These are phyloP conservation scores for Tuber magnatum DNA, from an alignment of 495 filamentous ascomycete genomes.

Conservation along the genomic window DNA sequence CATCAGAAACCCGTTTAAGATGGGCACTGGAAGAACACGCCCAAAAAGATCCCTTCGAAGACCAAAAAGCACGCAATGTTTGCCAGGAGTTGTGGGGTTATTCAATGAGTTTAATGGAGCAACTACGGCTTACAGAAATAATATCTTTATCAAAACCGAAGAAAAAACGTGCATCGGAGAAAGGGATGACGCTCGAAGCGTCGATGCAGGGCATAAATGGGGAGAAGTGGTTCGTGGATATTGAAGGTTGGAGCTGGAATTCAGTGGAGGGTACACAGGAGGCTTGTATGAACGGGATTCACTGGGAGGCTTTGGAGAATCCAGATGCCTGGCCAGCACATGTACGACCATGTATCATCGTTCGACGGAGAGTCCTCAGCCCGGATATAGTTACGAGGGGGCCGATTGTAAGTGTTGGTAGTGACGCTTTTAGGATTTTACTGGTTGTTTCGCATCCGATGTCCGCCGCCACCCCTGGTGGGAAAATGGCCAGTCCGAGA, in stretches of 20 bases:
- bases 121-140: constrained; percentile 22
- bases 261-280: background rate
- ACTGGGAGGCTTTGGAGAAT: constrained; percentile 28
- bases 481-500: constrained; percentile 12
- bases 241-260: constrained; percentile 15
- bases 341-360: constrained; percentile 14
- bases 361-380: constrained; percentile 22
- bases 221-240: constrained; percentile 25
- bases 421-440: constrained; percentile 17
- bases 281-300: constrained; percentile 18
- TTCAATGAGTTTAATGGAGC: constrained; percentile 17
- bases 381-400: constrained; percentile 6
- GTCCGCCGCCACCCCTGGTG: background rate
- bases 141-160: constrained; percentile 12
- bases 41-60: constrained; percentile 18
- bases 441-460: constrained; percentile 20
- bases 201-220: background rate
- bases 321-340: constrained; percentile 22
- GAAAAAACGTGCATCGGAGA: background rate
- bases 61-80: constrained; percentile 4
- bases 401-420: constrained; percentile 13
- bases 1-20: constrained; percentile 10
- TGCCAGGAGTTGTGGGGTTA: constrained; percentile 18
- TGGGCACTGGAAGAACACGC: constrained; percentile 28
- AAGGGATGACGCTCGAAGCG: background rate